Percentiles rank a stretch among this genome's conserved stretches.
Evolutionary conservation across 441 rosid genomes (phyloP).

Genomic region (Metrosideros polymorpha): DNA sequence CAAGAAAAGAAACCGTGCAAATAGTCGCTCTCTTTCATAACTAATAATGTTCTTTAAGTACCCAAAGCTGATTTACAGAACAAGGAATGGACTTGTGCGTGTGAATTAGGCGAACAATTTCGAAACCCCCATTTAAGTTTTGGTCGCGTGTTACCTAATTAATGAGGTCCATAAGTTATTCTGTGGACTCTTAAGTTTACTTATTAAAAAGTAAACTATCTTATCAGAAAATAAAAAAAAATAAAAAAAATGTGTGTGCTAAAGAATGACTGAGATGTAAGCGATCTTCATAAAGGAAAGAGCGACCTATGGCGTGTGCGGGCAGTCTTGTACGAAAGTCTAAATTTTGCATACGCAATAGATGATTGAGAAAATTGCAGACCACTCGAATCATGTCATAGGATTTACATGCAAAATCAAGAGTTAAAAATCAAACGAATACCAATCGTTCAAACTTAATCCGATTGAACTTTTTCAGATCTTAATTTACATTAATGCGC

Average conservation of each 20-base stretch:
- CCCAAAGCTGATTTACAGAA: not conserved
- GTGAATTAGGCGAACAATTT: not conserved
- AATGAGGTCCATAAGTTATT: not conserved
- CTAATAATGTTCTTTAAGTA: not conserved
- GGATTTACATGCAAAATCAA: not conserved
- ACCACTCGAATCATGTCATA: not conserved
- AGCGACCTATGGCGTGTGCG: not conserved
- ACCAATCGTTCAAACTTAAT: not conserved
- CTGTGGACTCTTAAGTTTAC: not conserved
- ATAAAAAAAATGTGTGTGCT: too few species aligned
- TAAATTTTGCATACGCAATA: not conserved
- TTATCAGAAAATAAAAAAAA: not conserved
- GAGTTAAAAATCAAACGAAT: not conserved
- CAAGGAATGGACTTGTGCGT: fast-evolving
- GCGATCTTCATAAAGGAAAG: not conserved
- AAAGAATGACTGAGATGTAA: not conserved
- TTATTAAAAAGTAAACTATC: not conserved
- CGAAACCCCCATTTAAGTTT: not conserved
- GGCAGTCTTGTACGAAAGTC: not conserved
- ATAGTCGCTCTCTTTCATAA: not conserved
- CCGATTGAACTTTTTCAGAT: not conserved
- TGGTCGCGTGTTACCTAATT: too few species aligned
- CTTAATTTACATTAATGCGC: not conserved
- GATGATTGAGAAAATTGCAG: not conserved
- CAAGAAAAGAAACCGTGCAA: not conserved